Conservation (phyloP, 371 early-diverging fungal species). For the Haplosporangium sp. region DNA sequence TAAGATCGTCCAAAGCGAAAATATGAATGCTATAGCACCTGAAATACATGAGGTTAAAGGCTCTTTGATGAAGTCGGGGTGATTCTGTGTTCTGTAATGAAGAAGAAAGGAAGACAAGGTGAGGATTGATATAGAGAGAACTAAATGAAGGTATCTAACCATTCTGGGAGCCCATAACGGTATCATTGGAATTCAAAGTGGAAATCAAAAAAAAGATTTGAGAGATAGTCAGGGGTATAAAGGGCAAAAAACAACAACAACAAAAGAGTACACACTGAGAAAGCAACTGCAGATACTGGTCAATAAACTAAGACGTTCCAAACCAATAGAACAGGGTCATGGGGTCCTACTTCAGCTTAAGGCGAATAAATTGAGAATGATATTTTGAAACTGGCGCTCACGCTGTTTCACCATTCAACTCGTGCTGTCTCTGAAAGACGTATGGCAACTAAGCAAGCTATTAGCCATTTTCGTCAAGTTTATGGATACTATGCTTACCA, state of each 20-base stretch:
- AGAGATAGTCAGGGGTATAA: background rate
- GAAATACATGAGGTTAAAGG: conserved; percentile 37
- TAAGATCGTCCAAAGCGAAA: conserved; percentile 36
- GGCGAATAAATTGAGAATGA: background rate
- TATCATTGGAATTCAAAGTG: background rate
- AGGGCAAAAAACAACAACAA: background rate
- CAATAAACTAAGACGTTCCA: too few species aligned
- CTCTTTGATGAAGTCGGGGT: conserved; percentile 40
- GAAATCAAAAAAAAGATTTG: background rate
- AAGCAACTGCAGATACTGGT: too few species aligned
- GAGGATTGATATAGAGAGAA: conserved; percentile 24
- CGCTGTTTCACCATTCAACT: too few species aligned
- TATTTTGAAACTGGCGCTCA: too few species aligned
- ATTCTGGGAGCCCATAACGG: conserved; percentile 18
- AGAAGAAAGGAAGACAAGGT: conserved; percentile 42
- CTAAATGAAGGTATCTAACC: conserved; percentile 30
- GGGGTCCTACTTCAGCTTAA: background rate
- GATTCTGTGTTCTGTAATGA: conserved; percentile 29
- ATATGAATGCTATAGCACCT: conserved; percentile 40
- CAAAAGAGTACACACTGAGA: too few species aligned
- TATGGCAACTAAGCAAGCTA: too few species aligned
- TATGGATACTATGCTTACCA: too few species aligned
- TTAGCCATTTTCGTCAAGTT: too few species aligned
- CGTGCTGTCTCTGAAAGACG: too few species aligned
- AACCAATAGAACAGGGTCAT: background rate